Evolutionary conservation across 371 early-diverging fungal species (phyloP).

Genomic region (Mortierella sp.): DNA sequence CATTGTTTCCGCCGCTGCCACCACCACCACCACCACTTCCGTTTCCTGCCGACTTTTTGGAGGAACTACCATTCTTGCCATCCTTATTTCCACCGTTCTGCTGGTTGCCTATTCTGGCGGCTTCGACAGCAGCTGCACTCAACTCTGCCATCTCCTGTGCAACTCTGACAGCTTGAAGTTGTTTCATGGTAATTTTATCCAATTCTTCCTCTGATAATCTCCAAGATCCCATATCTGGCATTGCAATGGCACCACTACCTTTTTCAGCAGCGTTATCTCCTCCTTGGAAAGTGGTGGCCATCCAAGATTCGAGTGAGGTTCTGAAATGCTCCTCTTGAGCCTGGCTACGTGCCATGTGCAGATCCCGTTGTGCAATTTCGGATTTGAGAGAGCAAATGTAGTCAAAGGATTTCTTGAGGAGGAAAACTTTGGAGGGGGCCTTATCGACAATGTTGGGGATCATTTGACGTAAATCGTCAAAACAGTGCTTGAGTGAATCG

Average conservation of each 20-base stretch:
- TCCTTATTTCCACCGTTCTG: constrained; percentile 23
- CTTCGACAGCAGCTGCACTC: constrained; percentile 46
- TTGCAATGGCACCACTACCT: neutral
- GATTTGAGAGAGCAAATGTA: constrained; percentile 68
- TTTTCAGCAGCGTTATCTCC: neutral
- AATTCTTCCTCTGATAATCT: constrained; percentile 27
- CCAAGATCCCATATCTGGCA: constrained; percentile 21
- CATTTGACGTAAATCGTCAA: constrained; percentile 81
- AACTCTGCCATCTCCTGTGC: constrained; percentile 35
- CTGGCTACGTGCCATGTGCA: constrained; percentile 50
- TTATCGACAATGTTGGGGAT: constrained; percentile 79
- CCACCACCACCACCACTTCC: neutral
- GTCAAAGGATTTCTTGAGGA: constrained; percentile 69
- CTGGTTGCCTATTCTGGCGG: constrained; percentile 36
- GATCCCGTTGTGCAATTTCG: constrained; percentile 61
- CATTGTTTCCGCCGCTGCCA: neutral
- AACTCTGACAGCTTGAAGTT: constrained; percentile 6
- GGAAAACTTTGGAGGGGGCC: constrained; percentile 71
- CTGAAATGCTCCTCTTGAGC: constrained; percentile 59
- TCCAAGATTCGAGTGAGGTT: constrained; percentile 55
- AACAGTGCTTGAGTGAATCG: constrained; percentile 88
- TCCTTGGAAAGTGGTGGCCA: neutral
- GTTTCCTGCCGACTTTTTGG: neutral
- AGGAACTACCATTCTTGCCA: constrained; percentile 9
- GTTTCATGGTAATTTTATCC: constrained; percentile 17